Percentiles rank a stretch among this genome's conserved stretches.
phyloP scores from a whole-genome alignment of 768 basidiomycete species.

The Russula earlei region DNA sequence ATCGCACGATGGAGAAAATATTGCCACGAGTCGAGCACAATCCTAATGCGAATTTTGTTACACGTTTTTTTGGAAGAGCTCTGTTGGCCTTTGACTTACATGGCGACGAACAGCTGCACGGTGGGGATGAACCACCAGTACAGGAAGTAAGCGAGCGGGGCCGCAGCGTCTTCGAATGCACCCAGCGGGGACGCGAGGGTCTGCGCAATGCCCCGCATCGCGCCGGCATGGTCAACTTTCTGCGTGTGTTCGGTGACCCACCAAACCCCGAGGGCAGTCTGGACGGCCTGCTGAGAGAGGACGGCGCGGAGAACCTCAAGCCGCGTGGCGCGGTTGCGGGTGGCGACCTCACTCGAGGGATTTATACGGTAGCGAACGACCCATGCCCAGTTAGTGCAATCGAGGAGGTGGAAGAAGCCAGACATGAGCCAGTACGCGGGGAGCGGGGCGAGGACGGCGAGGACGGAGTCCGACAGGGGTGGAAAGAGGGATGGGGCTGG shows the following conservation, averaged over 20 bases:
- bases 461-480: constrained; percentile 54
- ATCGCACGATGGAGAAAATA: constrained; percentile 91
- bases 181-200: constrained; percentile 19
- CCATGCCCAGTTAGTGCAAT: constrained; percentile 65
- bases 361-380: constrained; percentile 83
- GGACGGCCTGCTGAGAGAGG: constrained; percentile 75
- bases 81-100: constrained; percentile 47
- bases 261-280: constrained; percentile 63
- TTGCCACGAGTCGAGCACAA: constrained; percentile 95
- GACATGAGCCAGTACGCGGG: constrained; percentile 80
- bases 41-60: no score
- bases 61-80: no score
- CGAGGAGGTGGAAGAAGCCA: constrained; percentile 72
- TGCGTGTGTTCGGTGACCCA: constrained; percentile 44
- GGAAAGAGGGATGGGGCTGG: constrained; percentile 39
- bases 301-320: constrained; percentile 71
- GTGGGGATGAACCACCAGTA: constrained; percentile 94
- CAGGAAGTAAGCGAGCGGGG: constrained; percentile 44
- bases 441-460: constrained; percentile 68
- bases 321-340: constrained; percentile 66
- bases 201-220: constrained; percentile 11
- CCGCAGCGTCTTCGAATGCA: constrained; percentile 31
- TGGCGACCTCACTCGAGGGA: constrained; percentile 67
- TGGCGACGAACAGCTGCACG: constrained; percentile 62
- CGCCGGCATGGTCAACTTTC: constrained; percentile 23